Evolutionary conservation across 352 stramenopile species (phyloP).

Genomic region (Phytopythium mirpurense): DNA sequence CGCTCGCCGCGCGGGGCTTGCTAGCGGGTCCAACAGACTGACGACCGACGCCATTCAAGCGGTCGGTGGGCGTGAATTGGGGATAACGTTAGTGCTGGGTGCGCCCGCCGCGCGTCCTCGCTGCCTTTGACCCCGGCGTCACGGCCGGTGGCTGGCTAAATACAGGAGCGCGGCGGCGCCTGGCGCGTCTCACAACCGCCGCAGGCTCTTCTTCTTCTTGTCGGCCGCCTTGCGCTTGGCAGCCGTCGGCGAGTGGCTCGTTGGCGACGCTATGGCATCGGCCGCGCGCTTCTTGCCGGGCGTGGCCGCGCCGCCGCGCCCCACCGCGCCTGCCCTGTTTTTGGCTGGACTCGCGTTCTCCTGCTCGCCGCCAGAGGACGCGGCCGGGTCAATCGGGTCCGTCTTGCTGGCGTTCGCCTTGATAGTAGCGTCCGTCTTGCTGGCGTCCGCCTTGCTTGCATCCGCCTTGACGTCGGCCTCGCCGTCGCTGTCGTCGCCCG

Average conservation of each 20-base stretch:
- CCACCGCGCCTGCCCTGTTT: background rate
- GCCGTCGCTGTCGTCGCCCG: constrained; percentile 21
- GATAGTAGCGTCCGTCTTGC: constrained; percentile 55
- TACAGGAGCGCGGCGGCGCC: background rate
- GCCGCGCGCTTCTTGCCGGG: constrained; percentile 4
- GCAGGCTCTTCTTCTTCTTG: constrained; percentile 9
- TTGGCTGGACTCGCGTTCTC: constrained; percentile 3
- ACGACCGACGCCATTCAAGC: too few relatives aligned
- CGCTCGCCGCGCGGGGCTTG: background rate
- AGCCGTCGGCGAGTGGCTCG: background rate
- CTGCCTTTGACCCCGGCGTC: background rate
- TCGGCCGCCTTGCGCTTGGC: constrained; percentile 4
- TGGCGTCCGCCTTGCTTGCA: constrained; percentile 8
- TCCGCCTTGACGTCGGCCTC: constrained; percentile 48
- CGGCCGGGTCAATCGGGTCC: constrained; percentile 22
- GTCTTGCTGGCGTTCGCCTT: constrained; percentile 35
- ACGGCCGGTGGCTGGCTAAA: background rate
- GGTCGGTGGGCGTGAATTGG: background rate
- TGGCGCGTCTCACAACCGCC: constrained; percentile 1
- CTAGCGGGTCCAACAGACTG: too few relatives aligned
- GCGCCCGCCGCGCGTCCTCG: background rate
- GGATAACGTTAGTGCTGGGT: constrained; percentile 4
- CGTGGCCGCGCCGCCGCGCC: background rate
- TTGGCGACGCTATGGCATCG: constrained; percentile 1
- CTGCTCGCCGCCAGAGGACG: constrained; percentile 3